These are phyloP conservation scores for Barnettozyma sp. DNA, from an alignment of 805 yeast genomes.

Conservation along the genomic window DNA sequence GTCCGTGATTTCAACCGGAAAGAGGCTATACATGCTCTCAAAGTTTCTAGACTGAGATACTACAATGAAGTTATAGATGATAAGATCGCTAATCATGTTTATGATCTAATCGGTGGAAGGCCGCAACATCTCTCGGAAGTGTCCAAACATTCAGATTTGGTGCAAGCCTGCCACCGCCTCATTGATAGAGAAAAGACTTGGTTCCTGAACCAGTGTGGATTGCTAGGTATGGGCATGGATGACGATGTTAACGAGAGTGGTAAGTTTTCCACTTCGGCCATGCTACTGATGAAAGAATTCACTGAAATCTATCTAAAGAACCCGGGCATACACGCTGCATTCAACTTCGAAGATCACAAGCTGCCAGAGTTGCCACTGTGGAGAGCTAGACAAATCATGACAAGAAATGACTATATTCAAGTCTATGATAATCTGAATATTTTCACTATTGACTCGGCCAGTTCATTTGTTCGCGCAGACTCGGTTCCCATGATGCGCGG, in stretches of 20 bases:
- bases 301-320: conserved; percentile 54
- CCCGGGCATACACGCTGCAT: conserved; percentile 17
- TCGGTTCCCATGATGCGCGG: conserved; percentile 89
- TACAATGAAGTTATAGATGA: conserved; percentile 36
- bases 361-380: conserved; percentile 74
- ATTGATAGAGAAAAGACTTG: conserved; percentile 80
- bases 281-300: conserved; percentile 62
- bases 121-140: conserved; percentile 78
- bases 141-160: conserved; percentile 47
- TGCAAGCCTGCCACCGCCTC: conserved; percentile 57
- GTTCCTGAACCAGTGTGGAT: conserved; percentile 78
- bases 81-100: conserved; percentile 43
- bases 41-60: conserved; percentile 39
- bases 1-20: conserved; percentile 53
- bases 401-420: conserved; percentile 75
- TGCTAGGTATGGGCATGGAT: conserved; percentile 73
- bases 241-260: conserved; percentile 86
- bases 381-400: conserved; percentile 82
- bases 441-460: conserved; percentile 65
- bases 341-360: conserved; percentile 24
- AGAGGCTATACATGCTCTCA: conserved; percentile 51
- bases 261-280: conserved; percentile 66
- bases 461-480: conserved; percentile 69
- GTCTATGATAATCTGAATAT: conserved; percentile 67
- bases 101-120: conserved; percentile 72